Percentiles rank a stretch among this genome's conserved stretches.
phyloP scores from a whole-genome alignment of 148 eudicot species.

The Vaccinium macrocarpon region DNA sequence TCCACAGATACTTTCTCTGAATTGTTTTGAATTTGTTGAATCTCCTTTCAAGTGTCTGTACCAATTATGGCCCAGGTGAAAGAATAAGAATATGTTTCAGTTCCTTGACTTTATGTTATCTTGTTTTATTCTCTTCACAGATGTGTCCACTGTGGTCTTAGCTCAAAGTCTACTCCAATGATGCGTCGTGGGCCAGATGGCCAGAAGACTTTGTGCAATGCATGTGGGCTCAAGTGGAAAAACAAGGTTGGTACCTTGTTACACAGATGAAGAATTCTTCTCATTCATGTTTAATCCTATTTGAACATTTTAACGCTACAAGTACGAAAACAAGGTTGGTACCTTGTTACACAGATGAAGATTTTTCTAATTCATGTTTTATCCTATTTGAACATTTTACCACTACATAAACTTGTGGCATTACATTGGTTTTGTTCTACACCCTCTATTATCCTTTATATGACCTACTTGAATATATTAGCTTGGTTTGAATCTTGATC shows the following conservation, averaged over 20 bases:
- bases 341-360: background rate
- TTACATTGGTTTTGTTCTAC: background rate
- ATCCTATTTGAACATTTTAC: background rate
- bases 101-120: background rate
- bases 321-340: slow-evolving; percentile 55
- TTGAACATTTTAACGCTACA: background rate
- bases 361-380: background rate
- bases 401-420: background rate
- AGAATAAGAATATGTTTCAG: background rate
- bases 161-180: slow-evolving; percentile 67
- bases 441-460: background rate
- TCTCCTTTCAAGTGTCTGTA: background rate
- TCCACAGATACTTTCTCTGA: background rate
- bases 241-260: slow-evolving; percentile 43
- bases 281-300: background rate
- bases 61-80: background rate
- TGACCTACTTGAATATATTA: background rate
- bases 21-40: background rate
- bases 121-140: slow-evolving; percentile 29
- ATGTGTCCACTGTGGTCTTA: slow-evolving; percentile 59
- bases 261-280: background rate
- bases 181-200: slow-evolving; percentile 76
- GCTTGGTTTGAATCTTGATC: background rate
- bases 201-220: slow-evolving; percentile 65
- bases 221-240: slow-evolving; percentile 70